These are phyloP conservation scores for Aquanectria penicillioides DNA, from an alignment of 2,329 filamentous ascomycete genomes.

Conservation along the genomic window DNA sequence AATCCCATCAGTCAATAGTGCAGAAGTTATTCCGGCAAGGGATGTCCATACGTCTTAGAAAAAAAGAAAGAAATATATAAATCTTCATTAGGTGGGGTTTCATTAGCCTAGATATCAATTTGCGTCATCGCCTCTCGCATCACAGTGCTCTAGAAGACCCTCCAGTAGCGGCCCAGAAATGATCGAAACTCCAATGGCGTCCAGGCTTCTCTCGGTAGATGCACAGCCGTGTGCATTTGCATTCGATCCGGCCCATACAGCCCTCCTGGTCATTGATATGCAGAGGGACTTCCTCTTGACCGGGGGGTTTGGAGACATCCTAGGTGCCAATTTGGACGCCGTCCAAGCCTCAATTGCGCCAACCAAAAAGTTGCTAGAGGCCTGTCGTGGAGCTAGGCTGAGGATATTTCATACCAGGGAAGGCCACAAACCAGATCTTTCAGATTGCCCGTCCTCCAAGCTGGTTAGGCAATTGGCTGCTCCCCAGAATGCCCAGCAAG, in stretches of 20 bases:
- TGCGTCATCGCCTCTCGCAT: background rate
- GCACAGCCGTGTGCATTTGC: conserved; percentile 42
- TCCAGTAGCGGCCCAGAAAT: background rate
- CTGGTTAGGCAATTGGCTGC: conserved; percentile 57
- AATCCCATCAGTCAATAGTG: background rate
- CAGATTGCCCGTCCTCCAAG: conserved; percentile 63
- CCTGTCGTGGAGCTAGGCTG: conserved; percentile 41
- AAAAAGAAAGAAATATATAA: background rate
- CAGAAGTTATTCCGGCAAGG: background rate
- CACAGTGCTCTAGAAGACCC: background rate
- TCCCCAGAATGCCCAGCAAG: conserved; percentile 50
- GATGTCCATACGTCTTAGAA: background rate
- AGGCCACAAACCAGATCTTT: conserved; percentile 62
- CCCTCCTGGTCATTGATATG: conserved; percentile 65
- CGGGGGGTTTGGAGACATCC: conserved; percentile 59
- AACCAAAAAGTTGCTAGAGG: background rate
- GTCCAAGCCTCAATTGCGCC: conserved; percentile 55
- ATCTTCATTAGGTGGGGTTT: background rate
- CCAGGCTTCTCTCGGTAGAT: background rate
- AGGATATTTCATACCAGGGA: conserved; percentile 61
- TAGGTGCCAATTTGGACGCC: conserved; percentile 52
- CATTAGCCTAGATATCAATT: background rate
- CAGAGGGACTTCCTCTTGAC: conserved; percentile 61
- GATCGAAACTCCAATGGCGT: background rate
- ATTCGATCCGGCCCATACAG: conserved; percentile 54